Evolutionary conservation across 2,329 filamentous ascomycete species (phyloP).

Genomic region (Epichloe amarillans): DNA sequence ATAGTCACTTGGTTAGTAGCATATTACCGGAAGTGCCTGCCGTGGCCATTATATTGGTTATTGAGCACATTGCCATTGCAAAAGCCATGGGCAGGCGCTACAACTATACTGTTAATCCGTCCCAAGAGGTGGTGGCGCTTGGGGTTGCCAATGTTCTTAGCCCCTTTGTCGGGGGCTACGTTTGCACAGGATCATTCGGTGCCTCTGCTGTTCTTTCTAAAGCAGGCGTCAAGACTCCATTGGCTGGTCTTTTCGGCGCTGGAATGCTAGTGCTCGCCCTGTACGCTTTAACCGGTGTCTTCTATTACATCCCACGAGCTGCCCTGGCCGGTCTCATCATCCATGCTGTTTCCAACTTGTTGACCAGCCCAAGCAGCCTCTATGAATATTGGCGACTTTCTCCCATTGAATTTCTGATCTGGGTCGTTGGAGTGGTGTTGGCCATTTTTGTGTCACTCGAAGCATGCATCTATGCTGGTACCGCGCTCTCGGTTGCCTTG

Average conservation of each 20-base stretch:
- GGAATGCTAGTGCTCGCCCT: conserved; percentile 63
- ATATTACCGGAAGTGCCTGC: conserved; percentile 54
- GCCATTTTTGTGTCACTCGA: conserved; percentile 37
- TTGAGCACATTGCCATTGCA: conserved; percentile 74
- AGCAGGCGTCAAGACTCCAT: conserved; percentile 65
- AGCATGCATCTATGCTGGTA: conserved; percentile 35
- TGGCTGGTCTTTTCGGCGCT: conserved; percentile 68
- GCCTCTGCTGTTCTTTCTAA: conserved; percentile 77
- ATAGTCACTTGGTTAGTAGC: conserved; percentile 38
- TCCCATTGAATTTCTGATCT: conserved; percentile 61
- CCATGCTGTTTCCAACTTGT: conserved; percentile 66
- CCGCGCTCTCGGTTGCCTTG: conserved; percentile 27
- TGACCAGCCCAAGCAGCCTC: conserved; percentile 59
- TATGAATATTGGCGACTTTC: conserved; percentile 70
- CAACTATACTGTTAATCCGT: conserved; percentile 67
- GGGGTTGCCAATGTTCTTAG: conserved; percentile 64
- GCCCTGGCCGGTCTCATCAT: conserved; percentile 66
- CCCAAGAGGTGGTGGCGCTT: conserved; percentile 67
- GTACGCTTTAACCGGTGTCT: conserved; percentile 63
- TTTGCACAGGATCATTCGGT: conserved; percentile 34
- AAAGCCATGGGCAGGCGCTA: conserved; percentile 72
- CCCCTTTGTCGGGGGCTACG: conserved; percentile 52
- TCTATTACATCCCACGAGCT: conserved; percentile 68
- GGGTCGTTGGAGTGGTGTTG: conserved; percentile 57
- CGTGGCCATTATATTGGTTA: conserved; percentile 62